These are phyloP conservation scores for Drechslerella coelobrocha DNA, from an alignment of 2,329 filamentous ascomycete genomes.

Conservation along the genomic window DNA sequence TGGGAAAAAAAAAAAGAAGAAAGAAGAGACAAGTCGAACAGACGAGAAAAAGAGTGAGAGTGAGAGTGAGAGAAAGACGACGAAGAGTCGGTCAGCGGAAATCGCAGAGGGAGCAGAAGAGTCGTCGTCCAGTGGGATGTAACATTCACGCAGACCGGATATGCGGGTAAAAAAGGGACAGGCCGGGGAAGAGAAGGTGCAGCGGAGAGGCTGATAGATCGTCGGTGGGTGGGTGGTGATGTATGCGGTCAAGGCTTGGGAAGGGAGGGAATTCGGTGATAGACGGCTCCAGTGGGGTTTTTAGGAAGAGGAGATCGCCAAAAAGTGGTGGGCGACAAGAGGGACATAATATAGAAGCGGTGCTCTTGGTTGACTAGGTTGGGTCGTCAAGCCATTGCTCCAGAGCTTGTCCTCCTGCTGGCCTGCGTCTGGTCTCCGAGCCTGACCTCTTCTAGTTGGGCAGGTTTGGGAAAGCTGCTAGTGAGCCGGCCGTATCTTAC, in stretches of 20 bases:
- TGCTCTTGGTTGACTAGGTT: slow-evolving; percentile 1
- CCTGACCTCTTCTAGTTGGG: slow-evolving; percentile 39
- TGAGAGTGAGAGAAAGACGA: not conserved
- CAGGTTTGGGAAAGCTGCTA: slow-evolving; percentile 37
- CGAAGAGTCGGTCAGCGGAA: slow-evolving; percentile 29
- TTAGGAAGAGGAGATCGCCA: slow-evolving; percentile 46
- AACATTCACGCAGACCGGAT: slow-evolving; percentile 47
- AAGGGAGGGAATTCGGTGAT: slow-evolving; percentile 34
- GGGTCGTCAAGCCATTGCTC: not conserved
- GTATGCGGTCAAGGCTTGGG: slow-evolving; percentile 30
- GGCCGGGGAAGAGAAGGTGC: slow-evolving; percentile 16
- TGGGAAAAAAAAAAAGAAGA: slow-evolving; percentile 20
- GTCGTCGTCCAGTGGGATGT: slow-evolving; percentile 48
- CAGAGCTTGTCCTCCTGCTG: not conserved
- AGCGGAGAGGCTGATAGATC: slow-evolving; percentile 28
- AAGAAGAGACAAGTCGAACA: slow-evolving; percentile 10
- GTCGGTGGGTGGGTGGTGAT: slow-evolving; percentile 38
- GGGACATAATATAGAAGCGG: slow-evolving; percentile 49
- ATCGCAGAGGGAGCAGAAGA: slow-evolving; percentile 51
- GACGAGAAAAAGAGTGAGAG: slow-evolving; percentile 22
- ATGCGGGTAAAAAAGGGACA: slow-evolving; percentile 41
- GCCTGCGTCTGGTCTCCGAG: too few species aligned
- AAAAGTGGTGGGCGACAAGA: slow-evolving; percentile 48
- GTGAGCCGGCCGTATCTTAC: slow-evolving; percentile 49
- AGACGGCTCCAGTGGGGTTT: slow-evolving; percentile 43